Conservation (phyloP, 73 alveolate species). For the Uronychia binucleata region DNA sequence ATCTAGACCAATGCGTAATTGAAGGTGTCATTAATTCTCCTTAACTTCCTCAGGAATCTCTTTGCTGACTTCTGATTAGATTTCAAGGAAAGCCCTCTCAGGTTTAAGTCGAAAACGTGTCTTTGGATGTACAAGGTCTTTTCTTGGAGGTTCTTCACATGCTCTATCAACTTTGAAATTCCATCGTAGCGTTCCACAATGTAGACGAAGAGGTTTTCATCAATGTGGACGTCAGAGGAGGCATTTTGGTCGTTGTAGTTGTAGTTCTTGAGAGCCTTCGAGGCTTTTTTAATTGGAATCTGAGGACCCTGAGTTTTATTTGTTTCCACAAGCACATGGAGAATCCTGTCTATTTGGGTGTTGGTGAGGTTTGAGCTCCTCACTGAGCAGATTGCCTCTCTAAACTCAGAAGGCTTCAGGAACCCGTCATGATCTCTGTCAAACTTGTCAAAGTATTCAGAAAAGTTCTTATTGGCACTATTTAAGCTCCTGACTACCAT, state of each 20-base stretch:
- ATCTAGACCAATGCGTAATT: too few relatives aligned
- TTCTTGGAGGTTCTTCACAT: slow-evolving; percentile 17
- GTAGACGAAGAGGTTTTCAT: slow-evolving; percentile 48
- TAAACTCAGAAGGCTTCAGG: slow-evolving; percentile 34
- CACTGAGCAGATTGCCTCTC: slow-evolving; percentile 12
- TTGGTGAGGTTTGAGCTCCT: slow-evolving; percentile 15
- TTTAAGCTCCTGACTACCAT: slow-evolving; percentile 16
- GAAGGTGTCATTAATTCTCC: too few relatives aligned
- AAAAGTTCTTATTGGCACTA: slow-evolving; percentile 14
- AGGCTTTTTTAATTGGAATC: slow-evolving; percentile 12
- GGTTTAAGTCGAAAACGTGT: slow-evolving; percentile 44
- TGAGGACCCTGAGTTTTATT: slow-evolving; percentile 21
- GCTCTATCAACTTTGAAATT: slow-evolving; percentile 18
- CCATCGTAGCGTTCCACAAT: slow-evolving; percentile 52
- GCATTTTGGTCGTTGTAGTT: slow-evolving; percentile 22
- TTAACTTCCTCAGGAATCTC: too few relatives aligned
- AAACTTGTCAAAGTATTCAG: slow-evolving; percentile 28
- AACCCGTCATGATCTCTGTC: slow-evolving; percentile 46
- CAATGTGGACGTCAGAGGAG: slow-evolving; percentile 25
- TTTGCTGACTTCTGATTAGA: too few relatives aligned
- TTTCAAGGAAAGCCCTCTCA: too few relatives aligned
- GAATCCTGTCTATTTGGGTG: slow-evolving; percentile 29
- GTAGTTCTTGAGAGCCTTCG: slow-evolving; percentile 26
- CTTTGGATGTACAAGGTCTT: slow-evolving; percentile 40
- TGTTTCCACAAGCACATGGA: slow-evolving; percentile 44